Conservation (phyloP, 805 yeast genomes). For the Cyberlindnera mississippiensis region DNA sequence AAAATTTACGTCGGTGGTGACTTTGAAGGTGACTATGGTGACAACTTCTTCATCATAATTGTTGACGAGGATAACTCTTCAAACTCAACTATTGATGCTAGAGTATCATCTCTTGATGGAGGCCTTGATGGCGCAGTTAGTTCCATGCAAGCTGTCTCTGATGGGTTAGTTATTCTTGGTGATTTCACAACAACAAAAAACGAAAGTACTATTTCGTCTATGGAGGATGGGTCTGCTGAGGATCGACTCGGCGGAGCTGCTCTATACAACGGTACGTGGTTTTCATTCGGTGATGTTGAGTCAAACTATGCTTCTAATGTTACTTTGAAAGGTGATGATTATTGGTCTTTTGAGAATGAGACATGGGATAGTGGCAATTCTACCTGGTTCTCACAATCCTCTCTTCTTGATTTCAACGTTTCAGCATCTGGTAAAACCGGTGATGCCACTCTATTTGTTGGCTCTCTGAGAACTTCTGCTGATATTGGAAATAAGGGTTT, state of each 20-base stretch:
- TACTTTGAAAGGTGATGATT: constrained; percentile 38
- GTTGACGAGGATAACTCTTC: constrained; percentile 20
- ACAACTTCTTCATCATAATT: constrained; percentile 34
- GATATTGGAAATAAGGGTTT: constrained; percentile 18
- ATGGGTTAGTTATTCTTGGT: constrained; percentile 45
- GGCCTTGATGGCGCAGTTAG: constrained; percentile 39
- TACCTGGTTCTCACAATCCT: constrained; percentile 33
- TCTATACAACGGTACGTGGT: constrained; percentile 39
- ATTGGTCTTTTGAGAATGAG: constrained; percentile 36
- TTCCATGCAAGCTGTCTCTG: constrained; percentile 29
- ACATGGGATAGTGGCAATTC: constrained; percentile 41
- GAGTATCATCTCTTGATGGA: constrained; percentile 29
- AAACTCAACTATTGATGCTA: constrained; percentile 15
- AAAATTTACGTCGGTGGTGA: constrained; percentile 48
- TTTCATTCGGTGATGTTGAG: constrained; percentile 36
- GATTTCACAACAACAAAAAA: constrained; percentile 36
- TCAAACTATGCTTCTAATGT: constrained; percentile 13
- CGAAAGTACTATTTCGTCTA: constrained; percentile 28
- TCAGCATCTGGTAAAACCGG: constrained; percentile 21
- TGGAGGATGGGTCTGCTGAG: constrained; percentile 27
- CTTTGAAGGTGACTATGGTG: constrained; percentile 35
- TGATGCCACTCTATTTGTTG: constrained; percentile 23
- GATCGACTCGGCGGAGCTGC: constrained; percentile 34
- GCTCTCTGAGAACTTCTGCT: constrained; percentile 22
- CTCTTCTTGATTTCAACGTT: constrained; percentile 31